These are phyloP conservation scores for Solanum hybrid DNA, from an alignment of 305 asterid species.

Conservation along the genomic window DNA sequence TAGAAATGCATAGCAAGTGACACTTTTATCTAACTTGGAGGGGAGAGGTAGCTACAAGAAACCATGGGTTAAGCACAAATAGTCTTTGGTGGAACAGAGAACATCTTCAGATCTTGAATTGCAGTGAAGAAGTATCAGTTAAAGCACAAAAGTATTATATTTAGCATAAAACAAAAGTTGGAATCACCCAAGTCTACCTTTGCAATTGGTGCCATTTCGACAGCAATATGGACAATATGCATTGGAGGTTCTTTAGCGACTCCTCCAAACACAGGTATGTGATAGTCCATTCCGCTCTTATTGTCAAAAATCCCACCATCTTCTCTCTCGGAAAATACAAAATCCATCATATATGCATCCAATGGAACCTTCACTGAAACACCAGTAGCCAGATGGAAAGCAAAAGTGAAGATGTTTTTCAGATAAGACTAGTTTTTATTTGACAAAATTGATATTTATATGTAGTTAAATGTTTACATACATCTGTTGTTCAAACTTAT, in stretches of 20 bases:
- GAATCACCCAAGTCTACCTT: conserved; percentile 45
- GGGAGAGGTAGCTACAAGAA: neutral
- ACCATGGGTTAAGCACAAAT: neutral
- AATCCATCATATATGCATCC: conserved; percentile 95
- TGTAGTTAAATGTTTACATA: neutral
- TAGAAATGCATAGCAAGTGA: neutral
- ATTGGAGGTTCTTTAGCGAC: conserved; percentile 77
- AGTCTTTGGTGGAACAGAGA: neutral
- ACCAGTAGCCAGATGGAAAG: conserved; percentile 2
- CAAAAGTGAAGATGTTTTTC: neutral
- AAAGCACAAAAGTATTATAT: neutral
- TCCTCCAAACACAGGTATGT: conserved; percentile 85
- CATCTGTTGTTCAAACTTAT: neutral
- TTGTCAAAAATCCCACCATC: conserved; percentile 89
- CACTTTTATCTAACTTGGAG: neutral
- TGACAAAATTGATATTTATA: neutral
- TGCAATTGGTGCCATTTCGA: conserved; percentile 99
- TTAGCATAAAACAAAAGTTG: neutral
- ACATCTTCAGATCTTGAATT: neutral
- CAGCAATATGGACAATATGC: conserved; percentile 92
- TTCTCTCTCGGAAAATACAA: conserved; percentile 92
- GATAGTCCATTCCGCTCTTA: conserved; percentile 88
- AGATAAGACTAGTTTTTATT: neutral
- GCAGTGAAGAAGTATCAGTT: neutral
- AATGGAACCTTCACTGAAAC: conserved; percentile 83